Conservation (phyloP, 768 basidiomycete species). For the Psilocybe cyanescens region DNA sequence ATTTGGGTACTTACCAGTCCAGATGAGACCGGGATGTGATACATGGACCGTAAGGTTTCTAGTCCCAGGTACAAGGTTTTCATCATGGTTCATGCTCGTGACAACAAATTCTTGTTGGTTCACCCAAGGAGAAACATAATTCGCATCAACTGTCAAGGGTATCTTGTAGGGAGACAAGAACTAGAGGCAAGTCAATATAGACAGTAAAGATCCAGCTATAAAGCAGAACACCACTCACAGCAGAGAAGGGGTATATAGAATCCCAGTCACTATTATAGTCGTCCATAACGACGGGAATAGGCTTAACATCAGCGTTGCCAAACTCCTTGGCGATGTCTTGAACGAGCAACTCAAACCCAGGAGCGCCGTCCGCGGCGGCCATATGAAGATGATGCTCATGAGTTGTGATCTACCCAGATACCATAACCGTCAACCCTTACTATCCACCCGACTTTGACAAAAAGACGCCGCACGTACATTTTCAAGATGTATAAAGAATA, state of each 20-base stretch:
- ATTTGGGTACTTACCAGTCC: constrained; percentile 62
- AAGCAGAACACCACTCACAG: constrained; percentile 44
- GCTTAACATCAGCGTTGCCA: constrained; percentile 42
- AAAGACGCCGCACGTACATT: constrained; percentile 57
- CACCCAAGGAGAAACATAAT: constrained; percentile 56
- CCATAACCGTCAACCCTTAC: neutral
- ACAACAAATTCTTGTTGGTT: constrained; percentile 50
- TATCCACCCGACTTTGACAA: no score
- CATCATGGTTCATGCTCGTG: constrained; percentile 55
- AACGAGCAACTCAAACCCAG: constrained; percentile 70
- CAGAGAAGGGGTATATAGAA: constrained; percentile 77
- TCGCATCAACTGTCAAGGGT: constrained; percentile 52
- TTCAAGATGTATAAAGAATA: constrained; percentile 85
- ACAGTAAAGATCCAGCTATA: neutral
- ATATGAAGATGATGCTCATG: constrained; percentile 78
- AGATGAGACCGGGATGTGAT: constrained; percentile 81
- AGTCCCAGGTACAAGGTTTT: constrained; percentile 61
- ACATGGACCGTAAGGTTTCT: constrained; percentile 72
- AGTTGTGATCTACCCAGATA: constrained; percentile 61
- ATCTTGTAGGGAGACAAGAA: constrained; percentile 89
- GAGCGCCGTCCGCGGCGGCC: constrained; percentile 81
- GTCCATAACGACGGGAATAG: constrained; percentile 61
- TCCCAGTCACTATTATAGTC: constrained; percentile 91
- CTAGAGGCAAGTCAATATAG: constrained; percentile 36
- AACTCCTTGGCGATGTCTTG: constrained; percentile 63